Percentiles rank a stretch among this genome's conserved stretches.
Evolutionary conservation across 495 filamentous ascomycete genomes (phyloP).

Genomic region (Talaromyces nanjingensis): DNA sequence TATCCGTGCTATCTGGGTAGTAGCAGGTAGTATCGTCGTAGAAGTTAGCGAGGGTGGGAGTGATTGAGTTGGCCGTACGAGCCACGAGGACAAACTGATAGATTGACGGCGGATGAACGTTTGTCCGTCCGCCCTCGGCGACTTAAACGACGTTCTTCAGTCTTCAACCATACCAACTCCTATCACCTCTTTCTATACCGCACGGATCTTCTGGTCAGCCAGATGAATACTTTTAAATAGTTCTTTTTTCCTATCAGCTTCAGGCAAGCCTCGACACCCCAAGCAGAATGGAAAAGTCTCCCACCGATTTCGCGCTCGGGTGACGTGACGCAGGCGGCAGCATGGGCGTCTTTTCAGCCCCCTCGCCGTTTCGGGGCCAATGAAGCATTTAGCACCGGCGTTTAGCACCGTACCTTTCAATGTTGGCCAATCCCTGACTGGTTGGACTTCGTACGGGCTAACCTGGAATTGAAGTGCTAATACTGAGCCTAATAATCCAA

Average conservation of each 20-base stretch:
- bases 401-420: neutral
- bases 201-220: neutral
- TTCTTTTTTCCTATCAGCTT: neutral
- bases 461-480: neutral
- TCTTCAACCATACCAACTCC: neutral
- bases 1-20: neutral
- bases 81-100: too few relatives aligned
- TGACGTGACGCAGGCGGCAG: neutral
- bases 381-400: slow-evolving; percentile 1
- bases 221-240: neutral
- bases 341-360: slow-evolving; percentile 1
- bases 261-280: neutral
- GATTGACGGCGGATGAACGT: neutral
- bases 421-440: neutral
- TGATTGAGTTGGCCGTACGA: too few relatives aligned
- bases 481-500: neutral
- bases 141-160: neutral
- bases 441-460: neutral
- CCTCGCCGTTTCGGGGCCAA: slow-evolving; percentile 3
- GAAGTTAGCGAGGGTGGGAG: neutral
- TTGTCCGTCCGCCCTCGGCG: neutral
- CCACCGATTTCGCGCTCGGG: neutral
- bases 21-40: neutral
- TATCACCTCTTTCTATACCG: neutral
- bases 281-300: neutral